phyloP scores from a whole-genome alignment of 345 rosid species.

The Reutealis trisperma region DNA sequence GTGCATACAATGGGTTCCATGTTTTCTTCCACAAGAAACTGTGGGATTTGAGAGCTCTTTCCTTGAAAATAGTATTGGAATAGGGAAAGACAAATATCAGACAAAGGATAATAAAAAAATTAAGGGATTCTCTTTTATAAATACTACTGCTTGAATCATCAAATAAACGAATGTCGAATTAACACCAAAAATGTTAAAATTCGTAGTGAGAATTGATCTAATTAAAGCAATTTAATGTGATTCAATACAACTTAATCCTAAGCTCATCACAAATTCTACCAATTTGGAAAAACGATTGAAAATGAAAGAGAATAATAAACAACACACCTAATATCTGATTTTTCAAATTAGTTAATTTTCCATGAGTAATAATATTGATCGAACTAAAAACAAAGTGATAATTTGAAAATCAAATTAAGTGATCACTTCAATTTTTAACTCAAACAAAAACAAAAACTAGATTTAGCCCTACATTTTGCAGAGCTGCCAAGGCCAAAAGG shows the following conservation, averaged over 20 bases:
- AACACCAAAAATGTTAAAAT: too few relatives aligned
- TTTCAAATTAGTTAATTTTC: background rate
- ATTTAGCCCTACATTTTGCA: background rate
- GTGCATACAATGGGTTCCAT: constrained; percentile 80
- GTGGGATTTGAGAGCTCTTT: constrained; percentile 97
- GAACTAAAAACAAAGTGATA: too few relatives aligned
- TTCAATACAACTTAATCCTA: background rate
- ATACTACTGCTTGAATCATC: too few relatives aligned
- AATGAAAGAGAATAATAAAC: background rate
- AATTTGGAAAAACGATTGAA: background rate
- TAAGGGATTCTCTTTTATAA: too few relatives aligned
- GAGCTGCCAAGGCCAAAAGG: too few relatives aligned
- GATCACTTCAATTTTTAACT: too few relatives aligned
- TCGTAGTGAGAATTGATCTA: background rate
- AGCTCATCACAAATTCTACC: too few relatives aligned
- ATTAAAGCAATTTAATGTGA: background rate
- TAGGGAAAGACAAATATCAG: background rate
- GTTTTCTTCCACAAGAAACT: constrained; percentile 74
- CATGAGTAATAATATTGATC: background rate
- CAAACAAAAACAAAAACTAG: too few relatives aligned
- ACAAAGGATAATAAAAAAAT: too few relatives aligned
- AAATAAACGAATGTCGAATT: too few relatives aligned
- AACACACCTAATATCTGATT: background rate
- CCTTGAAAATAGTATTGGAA: constrained; percentile 42
- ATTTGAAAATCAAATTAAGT: too few relatives aligned